phyloP scores from a whole-genome alignment of 2,329 filamentous ascomycete genomes.

The Venturia effusa region DNA sequence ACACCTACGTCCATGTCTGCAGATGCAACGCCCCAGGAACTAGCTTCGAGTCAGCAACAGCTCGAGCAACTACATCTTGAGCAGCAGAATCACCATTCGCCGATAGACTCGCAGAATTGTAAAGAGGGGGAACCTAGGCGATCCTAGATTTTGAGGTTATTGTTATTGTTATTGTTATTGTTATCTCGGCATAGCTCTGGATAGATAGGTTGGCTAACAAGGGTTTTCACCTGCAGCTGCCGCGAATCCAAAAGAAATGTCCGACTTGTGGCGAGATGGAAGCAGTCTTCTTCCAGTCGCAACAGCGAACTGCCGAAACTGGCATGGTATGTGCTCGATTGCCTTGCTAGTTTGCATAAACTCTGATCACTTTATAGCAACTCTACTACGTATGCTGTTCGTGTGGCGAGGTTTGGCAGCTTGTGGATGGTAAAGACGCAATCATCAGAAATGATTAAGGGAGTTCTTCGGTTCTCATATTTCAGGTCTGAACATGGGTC shows the following conservation, averaged over 20 bases:
- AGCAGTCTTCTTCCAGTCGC: conserved; percentile 97
- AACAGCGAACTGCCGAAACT: conserved; percentile 91
- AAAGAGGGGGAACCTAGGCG: background rate
- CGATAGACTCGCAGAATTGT: background rate
- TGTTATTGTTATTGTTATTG: background rate
- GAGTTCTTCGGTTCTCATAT: background rate
- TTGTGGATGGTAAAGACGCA: conserved; percentile 5
- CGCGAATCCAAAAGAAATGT: conserved; percentile 76
- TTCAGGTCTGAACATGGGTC: background rate
- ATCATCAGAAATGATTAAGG: background rate
- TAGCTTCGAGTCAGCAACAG: conserved; percentile 8
- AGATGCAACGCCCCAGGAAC: background rate
- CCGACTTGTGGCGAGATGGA: conserved; percentile 76
- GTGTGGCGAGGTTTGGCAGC: conserved; percentile 74
- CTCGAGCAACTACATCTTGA: conserved; percentile 6
- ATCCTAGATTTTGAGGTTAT: too few species aligned
- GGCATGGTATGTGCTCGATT: conserved; percentile 68
- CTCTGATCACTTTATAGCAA: conserved; percentile 31
- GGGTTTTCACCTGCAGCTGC: conserved; percentile 53
- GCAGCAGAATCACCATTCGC: conserved; percentile 1
- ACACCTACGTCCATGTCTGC: conserved; percentile 4
- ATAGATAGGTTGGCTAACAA: conserved; percentile 6
- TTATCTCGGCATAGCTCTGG: background rate
- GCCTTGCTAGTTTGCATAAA: conserved; percentile 11
- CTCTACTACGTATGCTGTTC: conserved; percentile 69